phyloP scores from a whole-genome alignment of 2,329 filamentous ascomycete genomes.

The Penicillium aurantiogriseum region DNA sequence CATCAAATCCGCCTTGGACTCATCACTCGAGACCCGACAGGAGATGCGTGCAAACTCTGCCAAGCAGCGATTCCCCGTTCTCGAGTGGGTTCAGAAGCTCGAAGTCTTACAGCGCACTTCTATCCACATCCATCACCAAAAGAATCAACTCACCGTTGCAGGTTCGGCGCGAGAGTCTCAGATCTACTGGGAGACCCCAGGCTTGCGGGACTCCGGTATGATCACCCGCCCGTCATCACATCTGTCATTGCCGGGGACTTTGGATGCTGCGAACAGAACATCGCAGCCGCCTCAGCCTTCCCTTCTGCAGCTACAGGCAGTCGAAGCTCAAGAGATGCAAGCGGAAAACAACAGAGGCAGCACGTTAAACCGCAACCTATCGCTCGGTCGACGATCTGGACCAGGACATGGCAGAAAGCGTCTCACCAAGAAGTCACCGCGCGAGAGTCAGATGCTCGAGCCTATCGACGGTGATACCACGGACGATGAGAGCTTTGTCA shows the following conservation, averaged over 20 bases:
- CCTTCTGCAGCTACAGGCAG: conserved; percentile 10
- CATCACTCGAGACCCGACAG: conserved; percentile 54
- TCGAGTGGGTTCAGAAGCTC: conserved; percentile 64
- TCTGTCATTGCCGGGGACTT: neutral
- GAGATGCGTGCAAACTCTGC: conserved; percentile 65
- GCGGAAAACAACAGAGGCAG: conserved; percentile 4
- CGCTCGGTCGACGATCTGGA: conserved; percentile 16
- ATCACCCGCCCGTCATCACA: neutral
- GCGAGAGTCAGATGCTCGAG: conserved; percentile 10
- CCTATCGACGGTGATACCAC: conserved; percentile 21
- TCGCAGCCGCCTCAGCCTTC: conserved; percentile 7
- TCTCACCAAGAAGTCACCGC: conserved; percentile 10
- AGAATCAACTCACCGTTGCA: conserved; percentile 21
- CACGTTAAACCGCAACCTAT: conserved; percentile 11
- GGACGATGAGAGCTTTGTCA: conserved; percentile 29
- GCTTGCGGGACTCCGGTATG: conserved; percentile 6
- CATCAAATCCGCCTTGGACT: conserved; percentile 61
- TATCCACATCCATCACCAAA: conserved; percentile 57
- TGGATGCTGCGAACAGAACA: conserved; percentile 2
- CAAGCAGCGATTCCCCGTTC: conserved; percentile 65
- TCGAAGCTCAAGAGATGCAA: conserved; percentile 5
- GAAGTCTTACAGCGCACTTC: conserved; percentile 62
- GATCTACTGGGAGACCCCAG: conserved; percentile 12
- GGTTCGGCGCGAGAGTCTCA: conserved; percentile 35
- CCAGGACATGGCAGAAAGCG: conserved; percentile 18